A percentile compares a stretch with the other conserved stretches of the same genome.
These are phyloP conservation scores for Blumeria graminis DNA, from an alignment of 2,329 filamentous ascomycete species.

Conservation along the genomic window DNA sequence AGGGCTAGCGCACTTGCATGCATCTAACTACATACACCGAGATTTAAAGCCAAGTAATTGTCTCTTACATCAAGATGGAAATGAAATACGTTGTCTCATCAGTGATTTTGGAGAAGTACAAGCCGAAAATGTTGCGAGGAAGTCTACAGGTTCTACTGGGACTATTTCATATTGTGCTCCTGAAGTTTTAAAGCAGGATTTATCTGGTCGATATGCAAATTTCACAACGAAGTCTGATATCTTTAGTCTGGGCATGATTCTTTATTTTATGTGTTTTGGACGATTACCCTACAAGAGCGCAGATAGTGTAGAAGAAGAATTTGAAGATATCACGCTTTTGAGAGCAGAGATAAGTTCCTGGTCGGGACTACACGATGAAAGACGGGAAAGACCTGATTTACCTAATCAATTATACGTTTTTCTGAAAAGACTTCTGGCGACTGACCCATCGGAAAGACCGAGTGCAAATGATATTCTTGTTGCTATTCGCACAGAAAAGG, in stretches of 20 bases:
- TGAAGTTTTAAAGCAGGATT: slow-evolving; percentile 55
- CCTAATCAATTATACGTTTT: slow-evolving; percentile 70
- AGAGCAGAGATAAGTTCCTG: slow-evolving; percentile 69
- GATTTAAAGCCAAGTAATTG: slow-evolving; percentile 95
- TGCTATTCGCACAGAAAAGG: slow-evolving; percentile 14
- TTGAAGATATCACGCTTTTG: slow-evolving; percentile 69
- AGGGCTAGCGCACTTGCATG: slow-evolving; percentile 71
- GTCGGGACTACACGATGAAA: slow-evolving; percentile 64
- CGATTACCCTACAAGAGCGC: slow-evolving; percentile 65
- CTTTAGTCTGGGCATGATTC: slow-evolving; percentile 95
- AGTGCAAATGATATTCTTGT: slow-evolving; percentile 62
- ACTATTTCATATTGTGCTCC: slow-evolving; percentile 96
- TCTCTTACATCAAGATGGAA: slow-evolving; percentile 51
- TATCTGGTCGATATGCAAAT: slow-evolving; percentile 55
- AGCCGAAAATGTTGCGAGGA: slow-evolving; percentile 53
- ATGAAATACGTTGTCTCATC: slow-evolving; percentile 56
- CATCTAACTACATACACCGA: slow-evolving; percentile 80
- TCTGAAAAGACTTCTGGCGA: slow-evolving; percentile 54
- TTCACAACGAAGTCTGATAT: slow-evolving; percentile 95
- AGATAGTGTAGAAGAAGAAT: slow-evolving; percentile 69
- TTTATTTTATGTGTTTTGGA: slow-evolving; percentile 95
- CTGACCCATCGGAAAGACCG: slow-evolving; percentile 54
- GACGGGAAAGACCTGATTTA: slow-evolving; percentile 52
- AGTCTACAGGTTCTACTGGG: slow-evolving; percentile 77
- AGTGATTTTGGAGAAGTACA: slow-evolving; percentile 98